These are phyloP conservation scores for Senna siamea DNA, from an alignment of 306 rosid genomes.

Conservation along the genomic window DNA sequence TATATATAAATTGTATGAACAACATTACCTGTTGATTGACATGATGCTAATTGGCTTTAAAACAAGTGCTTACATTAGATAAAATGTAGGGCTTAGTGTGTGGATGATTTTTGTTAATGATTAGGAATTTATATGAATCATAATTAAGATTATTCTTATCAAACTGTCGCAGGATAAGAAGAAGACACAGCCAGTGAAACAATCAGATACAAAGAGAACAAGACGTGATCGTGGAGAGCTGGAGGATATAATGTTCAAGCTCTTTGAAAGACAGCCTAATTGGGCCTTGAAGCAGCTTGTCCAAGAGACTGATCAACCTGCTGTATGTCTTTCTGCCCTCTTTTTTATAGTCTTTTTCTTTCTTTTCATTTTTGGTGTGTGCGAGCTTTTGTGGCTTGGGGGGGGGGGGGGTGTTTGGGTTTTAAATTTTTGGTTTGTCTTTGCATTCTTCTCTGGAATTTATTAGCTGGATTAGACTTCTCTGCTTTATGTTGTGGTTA, in stretches of 20 bases:
- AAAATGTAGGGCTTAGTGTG: conserved; percentile 5
- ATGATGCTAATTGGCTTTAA: conserved; percentile 18
- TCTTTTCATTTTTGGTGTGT: not conserved
- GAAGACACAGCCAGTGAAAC: conserved; percentile 83
- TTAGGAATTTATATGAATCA: conserved; percentile 13
- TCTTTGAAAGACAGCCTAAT: conserved; percentile 96
- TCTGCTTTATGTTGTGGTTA: not conserved
- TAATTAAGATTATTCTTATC: conserved; percentile 10
- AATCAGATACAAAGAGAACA: conserved; percentile 89
- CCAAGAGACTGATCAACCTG: conserved; percentile 98
- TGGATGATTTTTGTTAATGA: not conserved
- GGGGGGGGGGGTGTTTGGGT: not conserved
- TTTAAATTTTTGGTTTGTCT: not conserved
- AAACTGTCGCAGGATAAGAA: conserved; percentile 73
- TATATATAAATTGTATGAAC: conserved; percentile 6
- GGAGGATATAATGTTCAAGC: conserved; percentile 96
- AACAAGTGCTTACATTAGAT: not conserved
- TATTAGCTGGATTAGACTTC: not conserved
- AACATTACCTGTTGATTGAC: conserved; percentile 4
- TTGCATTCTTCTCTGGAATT: not conserved
- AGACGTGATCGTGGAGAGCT: conserved; percentile 97
- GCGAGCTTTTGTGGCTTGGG: too few relatives aligned
- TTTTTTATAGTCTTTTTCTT: not conserved
- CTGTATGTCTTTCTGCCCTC: conserved; percentile 53
- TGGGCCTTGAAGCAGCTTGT: conserved; percentile 99